Base-by-base conservation (phyloP, 2,329 filamentous ascomycete genomes). In the Ophiosphaerella korrae region DNA sequence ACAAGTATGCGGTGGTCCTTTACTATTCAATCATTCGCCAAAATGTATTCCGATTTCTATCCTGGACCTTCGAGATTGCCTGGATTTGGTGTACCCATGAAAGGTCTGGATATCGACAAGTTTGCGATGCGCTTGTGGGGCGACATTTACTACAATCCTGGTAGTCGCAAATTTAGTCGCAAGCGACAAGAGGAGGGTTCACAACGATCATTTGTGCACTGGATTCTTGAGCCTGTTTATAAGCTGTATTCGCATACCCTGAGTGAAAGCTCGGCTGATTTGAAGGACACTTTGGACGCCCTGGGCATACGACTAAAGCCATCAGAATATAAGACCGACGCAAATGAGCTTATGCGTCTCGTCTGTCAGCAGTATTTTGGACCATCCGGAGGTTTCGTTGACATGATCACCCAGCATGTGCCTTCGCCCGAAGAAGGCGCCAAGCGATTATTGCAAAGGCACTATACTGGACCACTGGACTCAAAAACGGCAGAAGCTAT, bases 301-400 rank as follows among this genome's bases (percentile, higher is more conserved):
- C 80, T 99, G 8, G 91, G 92, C 11, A 96, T 99, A 63, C 76
- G 81, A 16, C 78, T 99, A 56, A 99, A 97, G 77, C 93, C 94
- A 3, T 92, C 91, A 7, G 92, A 97, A 70, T 90, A 95, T 73
- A 94, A 88, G 74, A 84, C 87, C 2, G 93, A 99, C 70, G 92
- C 94, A 4, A 94, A 90, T 63, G 88, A 92, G 33, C 82, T 99
- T 13, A 81, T 99, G 49, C 92, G 90, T 68, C 78, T 95, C 44
- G 92, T 96, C 5, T 97, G 93, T 72, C 89, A 91, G 70, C 91
- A 96, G 69, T 99, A 97, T 77, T 99, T 99, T 66, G 94, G 94
- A 0, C 86, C 89, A 7, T 89, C 92, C 1, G 86, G 84, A 14
- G 92, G 92, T 0, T 96, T 99, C 63, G 92, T 97, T 34, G 94